Evolutionary conservation across 352 stramenopile genomes (phyloP).

Genomic region (Phytophthora europaea): DNA sequence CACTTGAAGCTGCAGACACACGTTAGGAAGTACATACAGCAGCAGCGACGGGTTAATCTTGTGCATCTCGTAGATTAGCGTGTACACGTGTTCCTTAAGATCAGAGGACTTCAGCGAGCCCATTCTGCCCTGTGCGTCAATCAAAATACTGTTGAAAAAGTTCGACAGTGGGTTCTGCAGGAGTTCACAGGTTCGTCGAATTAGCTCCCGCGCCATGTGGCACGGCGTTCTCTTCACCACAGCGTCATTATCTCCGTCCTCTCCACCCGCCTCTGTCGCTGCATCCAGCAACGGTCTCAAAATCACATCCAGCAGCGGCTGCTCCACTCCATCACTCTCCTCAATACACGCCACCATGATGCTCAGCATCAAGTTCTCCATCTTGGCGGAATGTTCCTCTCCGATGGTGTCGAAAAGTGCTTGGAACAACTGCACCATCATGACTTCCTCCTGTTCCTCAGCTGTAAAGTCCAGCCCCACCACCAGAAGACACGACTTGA

Average conservation of each 20-base stretch:
- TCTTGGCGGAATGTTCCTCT: constrained; percentile 68
- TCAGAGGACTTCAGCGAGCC: constrained; percentile 43
- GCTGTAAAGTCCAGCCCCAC: constrained; percentile 60
- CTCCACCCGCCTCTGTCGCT: constrained; percentile 1
- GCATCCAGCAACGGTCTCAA: constrained; percentile 61
- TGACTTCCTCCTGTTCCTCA: constrained; percentile 47
- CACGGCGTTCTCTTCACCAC: constrained; percentile 46
- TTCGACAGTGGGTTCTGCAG: constrained; percentile 75
- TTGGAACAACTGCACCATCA: constrained; percentile 83
- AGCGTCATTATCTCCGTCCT: constrained; percentile 1
- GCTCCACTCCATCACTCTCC: constrained; percentile 71
- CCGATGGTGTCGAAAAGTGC: constrained; percentile 75
- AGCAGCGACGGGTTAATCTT: constrained; percentile 81
- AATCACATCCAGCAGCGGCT: constrained; percentile 75
- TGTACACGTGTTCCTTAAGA: constrained; percentile 86
- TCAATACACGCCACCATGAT: constrained; percentile 83
- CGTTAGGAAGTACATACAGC: constrained; percentile 86
- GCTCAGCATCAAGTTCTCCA: constrained; percentile 81
- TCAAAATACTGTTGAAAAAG: constrained; percentile 87
- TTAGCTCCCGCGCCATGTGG: constrained; percentile 78
- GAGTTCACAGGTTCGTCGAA: constrained; percentile 73
- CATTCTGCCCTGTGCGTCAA: constrained; percentile 49
- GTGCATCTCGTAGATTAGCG: constrained; percentile 87
- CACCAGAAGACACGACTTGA: constrained; percentile 68
- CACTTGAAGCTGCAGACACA: constrained; percentile 89